Conservation (phyloP, 2,329 filamentous ascomycete species). For the Hypoxylon rubiginosum region DNA sequence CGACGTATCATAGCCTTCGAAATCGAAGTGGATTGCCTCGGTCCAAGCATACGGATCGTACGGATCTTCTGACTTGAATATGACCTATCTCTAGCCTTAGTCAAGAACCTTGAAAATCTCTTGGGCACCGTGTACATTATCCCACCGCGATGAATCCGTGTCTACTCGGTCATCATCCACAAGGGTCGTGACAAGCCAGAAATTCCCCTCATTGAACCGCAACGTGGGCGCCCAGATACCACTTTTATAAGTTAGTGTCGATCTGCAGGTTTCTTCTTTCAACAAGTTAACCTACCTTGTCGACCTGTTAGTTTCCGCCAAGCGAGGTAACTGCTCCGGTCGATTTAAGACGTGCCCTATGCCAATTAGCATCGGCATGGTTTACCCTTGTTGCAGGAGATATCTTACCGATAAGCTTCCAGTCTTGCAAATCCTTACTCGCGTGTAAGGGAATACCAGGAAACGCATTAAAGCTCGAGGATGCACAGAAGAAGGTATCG, state of each 20-base stretch:
- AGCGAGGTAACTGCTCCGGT: constrained; percentile 46
- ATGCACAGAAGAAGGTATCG: constrained; percentile 59
- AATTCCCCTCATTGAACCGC: constrained; percentile 57
- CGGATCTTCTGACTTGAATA: constrained; percentile 60
- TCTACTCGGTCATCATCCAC: constrained; percentile 53
- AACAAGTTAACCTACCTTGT: constrained; percentile 38
- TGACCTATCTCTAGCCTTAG: constrained; percentile 51
- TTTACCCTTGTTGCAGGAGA: neutral
- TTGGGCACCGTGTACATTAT: constrained; percentile 46
- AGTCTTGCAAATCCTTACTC: constrained; percentile 59
- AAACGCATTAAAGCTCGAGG: constrained; percentile 60
- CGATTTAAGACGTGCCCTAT: constrained; percentile 50
- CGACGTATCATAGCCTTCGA: constrained; percentile 66
- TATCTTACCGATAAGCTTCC: constrained; percentile 51
- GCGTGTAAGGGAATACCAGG: constrained; percentile 61
- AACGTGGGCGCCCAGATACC: constrained; percentile 65
- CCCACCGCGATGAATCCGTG: constrained; percentile 52
- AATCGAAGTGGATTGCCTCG: constrained; percentile 62
- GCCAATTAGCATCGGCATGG: constrained; percentile 5
- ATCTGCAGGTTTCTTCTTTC: neutral
- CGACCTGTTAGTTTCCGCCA: constrained; percentile 50
- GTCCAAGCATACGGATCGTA: constrained; percentile 61
- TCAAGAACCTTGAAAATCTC: neutral
- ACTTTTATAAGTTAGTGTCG: constrained; percentile 39
- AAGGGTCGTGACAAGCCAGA: constrained; percentile 61